Conservation (phyloP, 768 basidiomycete genomes). For the Lactarius hatsudake region DNA sequence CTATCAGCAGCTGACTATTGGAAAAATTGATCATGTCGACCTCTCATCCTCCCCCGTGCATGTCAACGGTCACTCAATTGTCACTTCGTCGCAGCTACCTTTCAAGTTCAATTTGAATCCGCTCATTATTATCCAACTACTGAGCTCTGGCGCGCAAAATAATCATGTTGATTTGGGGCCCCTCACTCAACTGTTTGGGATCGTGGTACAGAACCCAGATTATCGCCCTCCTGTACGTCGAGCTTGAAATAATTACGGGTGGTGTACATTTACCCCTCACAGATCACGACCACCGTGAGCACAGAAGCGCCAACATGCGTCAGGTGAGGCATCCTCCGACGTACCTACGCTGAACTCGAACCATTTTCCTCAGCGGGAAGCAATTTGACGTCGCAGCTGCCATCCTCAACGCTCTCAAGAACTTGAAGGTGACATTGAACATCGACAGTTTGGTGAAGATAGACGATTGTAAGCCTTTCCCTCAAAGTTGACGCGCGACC, state of each 20-base stretch:
- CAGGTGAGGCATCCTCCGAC: slow-evolving; percentile 39
- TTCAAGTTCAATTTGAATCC: slow-evolving; percentile 66
- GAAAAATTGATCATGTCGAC: slow-evolving; percentile 56
- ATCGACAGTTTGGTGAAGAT: slow-evolving; percentile 54
- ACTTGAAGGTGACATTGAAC: slow-evolving; percentile 55
- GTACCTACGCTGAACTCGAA: neutral
- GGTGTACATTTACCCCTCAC: neutral
- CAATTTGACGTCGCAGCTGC: slow-evolving; percentile 62
- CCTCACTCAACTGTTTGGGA: slow-evolving; percentile 51
- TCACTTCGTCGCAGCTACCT: slow-evolving; percentile 55
- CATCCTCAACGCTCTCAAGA: slow-evolving; percentile 59
- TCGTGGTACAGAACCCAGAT: slow-evolving; percentile 48
- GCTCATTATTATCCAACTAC: slow-evolving; percentile 54
- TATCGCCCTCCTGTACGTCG: slow-evolving; percentile 50
- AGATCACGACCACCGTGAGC: slow-evolving; percentile 58
- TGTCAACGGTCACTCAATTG: slow-evolving; percentile 54
- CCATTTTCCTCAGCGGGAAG: slow-evolving; percentile 45
- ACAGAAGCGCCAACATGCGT: slow-evolving; percentile 52
- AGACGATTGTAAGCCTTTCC: slow-evolving; percentile 56
- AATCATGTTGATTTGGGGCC: slow-evolving; percentile 63
- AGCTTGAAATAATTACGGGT: neutral
- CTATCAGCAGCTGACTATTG: slow-evolving; percentile 54
- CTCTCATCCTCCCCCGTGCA: slow-evolving; percentile 55
- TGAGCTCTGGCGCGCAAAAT: slow-evolving; percentile 48
- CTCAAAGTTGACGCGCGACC: slow-evolving; percentile 3